Conservation (phyloP, 352 stramenopile genomes). For the Globisporangium perplexum region DNA sequence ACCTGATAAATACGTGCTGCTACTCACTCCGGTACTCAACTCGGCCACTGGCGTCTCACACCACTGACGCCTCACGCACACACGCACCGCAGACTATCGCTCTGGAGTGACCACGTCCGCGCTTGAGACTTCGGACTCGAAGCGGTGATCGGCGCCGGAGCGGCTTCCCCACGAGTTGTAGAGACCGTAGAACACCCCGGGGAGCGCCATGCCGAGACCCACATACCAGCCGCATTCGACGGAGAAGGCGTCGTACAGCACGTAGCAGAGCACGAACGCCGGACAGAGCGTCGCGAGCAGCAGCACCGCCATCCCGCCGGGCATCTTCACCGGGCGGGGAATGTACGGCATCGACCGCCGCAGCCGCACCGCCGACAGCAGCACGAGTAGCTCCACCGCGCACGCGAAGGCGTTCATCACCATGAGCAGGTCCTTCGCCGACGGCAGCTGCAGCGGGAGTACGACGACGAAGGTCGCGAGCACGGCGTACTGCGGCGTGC, state of each 20-base stretch:
- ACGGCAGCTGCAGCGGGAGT: conserved; percentile 6
- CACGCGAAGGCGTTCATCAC: conserved; percentile 77
- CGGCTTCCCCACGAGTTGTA: neutral
- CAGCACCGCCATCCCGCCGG: conserved; percentile 8
- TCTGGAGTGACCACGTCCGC: neutral
- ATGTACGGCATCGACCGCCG: conserved; percentile 37
- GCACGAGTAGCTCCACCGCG: conserved; percentile 64
- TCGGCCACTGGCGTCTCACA: neutral
- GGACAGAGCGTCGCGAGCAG: conserved; percentile 7
- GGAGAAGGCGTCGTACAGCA: conserved; percentile 4
- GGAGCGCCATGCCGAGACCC: neutral
- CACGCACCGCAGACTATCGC: neutral
- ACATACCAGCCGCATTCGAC: neutral
- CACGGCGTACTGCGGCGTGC: conserved; percentile 14
- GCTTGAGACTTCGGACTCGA: neutral
- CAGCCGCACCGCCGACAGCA: conserved; percentile 77
- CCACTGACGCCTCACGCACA: neutral
- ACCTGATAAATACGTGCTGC: neutral
- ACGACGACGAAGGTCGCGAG: conserved; percentile 3
- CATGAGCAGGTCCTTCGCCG: too few relatives aligned
- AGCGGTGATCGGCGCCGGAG: neutral
- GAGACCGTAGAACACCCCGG: conserved; percentile 1
- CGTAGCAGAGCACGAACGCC: conserved; percentile 5
- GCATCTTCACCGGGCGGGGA: conserved; percentile 23
- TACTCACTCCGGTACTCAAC: too few relatives aligned